A percentile compares a stretch with the other conserved stretches of the same genome.
These are phyloP conservation scores for Plasmodium inui DNA, from an alignment of 169 alveolate genomes.

Conservation along the genomic window DNA sequence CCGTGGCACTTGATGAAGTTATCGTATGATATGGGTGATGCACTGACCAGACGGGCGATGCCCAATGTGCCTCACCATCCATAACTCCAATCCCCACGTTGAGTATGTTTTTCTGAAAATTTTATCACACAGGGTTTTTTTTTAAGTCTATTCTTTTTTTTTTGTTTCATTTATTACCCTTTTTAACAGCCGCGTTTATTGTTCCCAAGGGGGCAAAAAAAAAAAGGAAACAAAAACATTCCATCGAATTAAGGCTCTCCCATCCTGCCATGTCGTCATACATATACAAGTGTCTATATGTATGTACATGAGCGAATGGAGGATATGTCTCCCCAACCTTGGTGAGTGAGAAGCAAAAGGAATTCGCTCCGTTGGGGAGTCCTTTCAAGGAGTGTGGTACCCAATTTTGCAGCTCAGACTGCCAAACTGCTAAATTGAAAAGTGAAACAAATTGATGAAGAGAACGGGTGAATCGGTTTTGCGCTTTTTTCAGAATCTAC, in stretches of 20 bases:
- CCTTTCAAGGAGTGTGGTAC: not conserved
- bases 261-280: not conserved
- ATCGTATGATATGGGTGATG: not conserved
- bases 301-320: not conserved
- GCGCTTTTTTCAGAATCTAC: not conserved
- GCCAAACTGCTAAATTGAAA: not conserved
- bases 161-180: not conserved
- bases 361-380: not conserved
- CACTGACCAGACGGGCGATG: not conserved
- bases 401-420: not conserved
- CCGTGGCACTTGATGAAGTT: not conserved
- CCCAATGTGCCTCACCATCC: not conserved
- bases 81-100: not conserved
- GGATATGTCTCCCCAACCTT: not conserved
- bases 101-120: not conserved
- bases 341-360: not conserved
- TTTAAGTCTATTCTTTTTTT: not conserved
- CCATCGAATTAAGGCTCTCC: not conserved
- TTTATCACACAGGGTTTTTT: not conserved
- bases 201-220: not conserved
- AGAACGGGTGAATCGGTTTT: not conserved
- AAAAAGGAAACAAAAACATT: not conserved
- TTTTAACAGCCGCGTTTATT: not conserved
- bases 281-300: not conserved
- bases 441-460: not conserved